Evolutionary conservation across 345 rosid genomes (phyloP).

Genomic region (Brassica carinata): DNA sequence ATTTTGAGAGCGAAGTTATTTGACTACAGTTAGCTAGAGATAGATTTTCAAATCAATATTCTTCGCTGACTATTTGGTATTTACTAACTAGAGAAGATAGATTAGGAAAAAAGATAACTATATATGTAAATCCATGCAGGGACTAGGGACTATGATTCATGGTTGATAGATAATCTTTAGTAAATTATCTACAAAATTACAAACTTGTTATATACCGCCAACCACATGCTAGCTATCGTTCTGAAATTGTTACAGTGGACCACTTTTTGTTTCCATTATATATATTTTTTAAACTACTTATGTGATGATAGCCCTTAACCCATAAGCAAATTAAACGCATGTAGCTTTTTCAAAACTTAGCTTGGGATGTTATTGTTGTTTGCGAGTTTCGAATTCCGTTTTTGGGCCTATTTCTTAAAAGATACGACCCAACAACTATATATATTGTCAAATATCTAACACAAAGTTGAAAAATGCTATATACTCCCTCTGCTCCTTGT

Average conservation of each 20-base stretch:
- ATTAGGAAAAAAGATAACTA: not conserved
- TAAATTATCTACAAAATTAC: conserved; percentile 1
- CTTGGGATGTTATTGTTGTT: not conserved
- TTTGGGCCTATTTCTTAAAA: not conserved
- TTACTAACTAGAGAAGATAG: not conserved
- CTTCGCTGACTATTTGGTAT: not conserved
- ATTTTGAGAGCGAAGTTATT: no score
- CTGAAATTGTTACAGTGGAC: conserved; percentile 11
- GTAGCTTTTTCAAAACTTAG: conserved; percentile 2
- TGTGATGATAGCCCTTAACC: not conserved
- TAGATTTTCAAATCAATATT: not conserved
- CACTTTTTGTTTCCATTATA: conserved; percentile 21
- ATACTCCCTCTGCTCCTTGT: no score
- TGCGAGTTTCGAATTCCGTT: not conserved
- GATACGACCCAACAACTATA: conserved; percentile 11
- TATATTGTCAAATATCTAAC: not conserved
- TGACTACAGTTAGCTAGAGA: no score
- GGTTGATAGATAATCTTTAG: not conserved
- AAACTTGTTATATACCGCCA: conserved; percentile 1
- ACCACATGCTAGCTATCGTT: conserved; percentile 4
- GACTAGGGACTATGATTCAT: not conserved
- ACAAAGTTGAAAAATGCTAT: not conserved
- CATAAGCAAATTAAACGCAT: not conserved
- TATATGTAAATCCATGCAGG: not conserved
- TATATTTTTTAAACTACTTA: not conserved